phyloP scores from a whole-genome alignment of 176 grass and related monocot species.

The Elymus sibiricus region DNA sequence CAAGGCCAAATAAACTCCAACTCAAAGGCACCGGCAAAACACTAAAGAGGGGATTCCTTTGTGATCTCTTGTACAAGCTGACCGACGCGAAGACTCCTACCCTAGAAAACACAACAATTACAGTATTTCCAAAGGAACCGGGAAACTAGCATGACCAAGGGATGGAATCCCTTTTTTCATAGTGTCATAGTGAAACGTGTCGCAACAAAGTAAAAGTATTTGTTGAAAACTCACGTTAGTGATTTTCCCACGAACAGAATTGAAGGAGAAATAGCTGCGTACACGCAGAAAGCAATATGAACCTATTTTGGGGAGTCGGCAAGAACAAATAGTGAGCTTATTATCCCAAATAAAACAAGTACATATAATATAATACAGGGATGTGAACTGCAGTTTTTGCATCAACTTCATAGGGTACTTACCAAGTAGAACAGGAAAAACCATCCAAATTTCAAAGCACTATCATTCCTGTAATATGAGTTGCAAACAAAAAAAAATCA shows the following conservation, averaged over 20 bases:
- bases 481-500: background rate
- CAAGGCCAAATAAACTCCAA: background rate
- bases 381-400: background rate
- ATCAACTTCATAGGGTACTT: background rate
- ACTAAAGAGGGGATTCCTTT: background rate
- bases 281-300: slow-evolving; percentile 63
- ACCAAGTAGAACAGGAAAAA: slow-evolving; percentile 77
- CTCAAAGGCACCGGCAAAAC: background rate
- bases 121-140: background rate
- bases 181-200: background rate
- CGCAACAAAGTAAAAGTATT: background rate
- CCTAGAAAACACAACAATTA: background rate
- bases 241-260: slow-evolving; percentile 69
- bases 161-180: background rate
- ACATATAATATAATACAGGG: background rate
- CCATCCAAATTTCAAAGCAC: slow-evolving; percentile 71
- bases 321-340: slow-evolving; percentile 16
- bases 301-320: slow-evolving; percentile 30
- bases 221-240: slow-evolving; percentile 45
- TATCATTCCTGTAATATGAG: slow-evolving; percentile 55
- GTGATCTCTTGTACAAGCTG: background rate
- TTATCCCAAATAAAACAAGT: background rate
- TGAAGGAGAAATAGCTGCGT: slow-evolving; percentile 67
- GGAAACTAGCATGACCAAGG: background rate
- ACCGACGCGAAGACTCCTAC: background rate